These are phyloP conservation scores for Choiromyces venosus DNA, from an alignment of 495 filamentous ascomycete genomes.

Conservation along the genomic window DNA sequence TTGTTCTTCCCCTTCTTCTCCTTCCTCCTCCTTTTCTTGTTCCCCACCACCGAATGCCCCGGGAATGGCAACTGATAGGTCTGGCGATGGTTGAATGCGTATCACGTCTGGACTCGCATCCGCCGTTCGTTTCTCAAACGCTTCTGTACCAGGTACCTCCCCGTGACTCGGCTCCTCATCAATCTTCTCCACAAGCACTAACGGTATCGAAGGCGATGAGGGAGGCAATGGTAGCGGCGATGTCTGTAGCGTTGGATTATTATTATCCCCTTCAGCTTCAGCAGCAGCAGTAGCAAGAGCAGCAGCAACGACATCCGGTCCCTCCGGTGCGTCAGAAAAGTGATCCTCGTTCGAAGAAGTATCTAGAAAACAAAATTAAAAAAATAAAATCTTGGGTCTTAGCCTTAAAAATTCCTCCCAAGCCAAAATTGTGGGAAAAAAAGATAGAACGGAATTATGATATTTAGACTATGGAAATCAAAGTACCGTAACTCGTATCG, in stretches of 20 bases:
- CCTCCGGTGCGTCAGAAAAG: conserved; percentile 41
- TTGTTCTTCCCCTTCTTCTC: conserved; percentile 17
- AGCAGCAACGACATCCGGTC: conserved; percentile 25
- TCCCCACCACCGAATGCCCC: conserved; percentile 18
- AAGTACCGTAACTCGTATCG: neutral
- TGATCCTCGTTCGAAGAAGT: conserved; percentile 41
- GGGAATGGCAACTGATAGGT: conserved; percentile 22
- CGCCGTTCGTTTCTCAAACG: conserved; percentile 64
- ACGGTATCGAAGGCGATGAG: conserved; percentile 9
- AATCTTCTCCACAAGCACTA: conserved; percentile 15
- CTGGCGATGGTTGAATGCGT: conserved; percentile 31
- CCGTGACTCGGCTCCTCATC: conserved; percentile 50
- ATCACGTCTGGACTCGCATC: conserved; percentile 71
- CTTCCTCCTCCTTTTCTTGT: neutral
- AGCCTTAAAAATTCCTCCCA: conserved; percentile 2
- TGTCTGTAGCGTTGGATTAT: conserved; percentile 9
- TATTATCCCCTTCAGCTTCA: conserved; percentile 13
- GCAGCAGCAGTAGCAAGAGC: too few species aligned
- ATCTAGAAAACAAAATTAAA: too few species aligned
- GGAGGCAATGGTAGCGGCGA: neutral
- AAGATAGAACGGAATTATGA: neutral
- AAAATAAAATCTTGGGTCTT: conserved; percentile 2
- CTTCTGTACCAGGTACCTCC: conserved; percentile 77
- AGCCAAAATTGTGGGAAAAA: neutral
- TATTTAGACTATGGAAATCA: neutral